Percentiles rank a stretch among this genome's conserved stretches.
phyloP scores from a whole-genome alignment of 148 eudicot genomes.

The Rhododendron simsii region DNA sequence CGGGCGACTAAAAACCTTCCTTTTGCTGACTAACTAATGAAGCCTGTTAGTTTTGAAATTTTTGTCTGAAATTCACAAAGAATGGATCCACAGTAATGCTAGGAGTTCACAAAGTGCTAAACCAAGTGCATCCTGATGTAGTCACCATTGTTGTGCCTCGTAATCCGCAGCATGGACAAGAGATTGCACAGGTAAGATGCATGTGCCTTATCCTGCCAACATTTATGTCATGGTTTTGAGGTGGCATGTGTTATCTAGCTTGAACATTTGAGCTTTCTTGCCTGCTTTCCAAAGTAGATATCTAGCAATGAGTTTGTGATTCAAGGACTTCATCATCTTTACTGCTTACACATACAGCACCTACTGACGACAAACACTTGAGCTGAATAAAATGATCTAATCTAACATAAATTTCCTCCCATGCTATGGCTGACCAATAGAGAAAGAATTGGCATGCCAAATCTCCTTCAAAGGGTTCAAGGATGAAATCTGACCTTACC shows the following conservation, averaged over 20 bases:
- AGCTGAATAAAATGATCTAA: neutral
- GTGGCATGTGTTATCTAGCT: neutral
- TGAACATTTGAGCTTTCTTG: neutral
- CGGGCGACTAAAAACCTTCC: neutral
- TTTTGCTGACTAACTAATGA: conserved; percentile 4
- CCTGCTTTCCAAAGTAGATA: neutral
- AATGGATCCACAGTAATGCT: conserved; percentile 54
- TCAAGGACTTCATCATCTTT: neutral
- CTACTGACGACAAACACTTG: neutral
- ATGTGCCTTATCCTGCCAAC: conserved; percentile 2
- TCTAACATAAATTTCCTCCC: neutral
- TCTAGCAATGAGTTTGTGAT: neutral
- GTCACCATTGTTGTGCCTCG: conserved; percentile 78
- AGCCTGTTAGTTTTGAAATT: conserved; percentile 1
- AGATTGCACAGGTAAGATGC: conserved; percentile 56
- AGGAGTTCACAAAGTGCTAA: conserved; percentile 56
- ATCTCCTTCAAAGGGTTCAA: neutral
- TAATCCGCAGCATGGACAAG: conserved; percentile 59
- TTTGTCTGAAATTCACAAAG: conserved; percentile 9
- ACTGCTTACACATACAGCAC: neutral
- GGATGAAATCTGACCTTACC: neutral
- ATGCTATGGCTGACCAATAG: neutral
- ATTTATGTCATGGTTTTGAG: neutral
- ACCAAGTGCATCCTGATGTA: conserved; percentile 45
- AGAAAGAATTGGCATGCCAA: neutral